Conservation (phyloP, 73 alveolate genomes). For the Uronychia setigera region DNA sequence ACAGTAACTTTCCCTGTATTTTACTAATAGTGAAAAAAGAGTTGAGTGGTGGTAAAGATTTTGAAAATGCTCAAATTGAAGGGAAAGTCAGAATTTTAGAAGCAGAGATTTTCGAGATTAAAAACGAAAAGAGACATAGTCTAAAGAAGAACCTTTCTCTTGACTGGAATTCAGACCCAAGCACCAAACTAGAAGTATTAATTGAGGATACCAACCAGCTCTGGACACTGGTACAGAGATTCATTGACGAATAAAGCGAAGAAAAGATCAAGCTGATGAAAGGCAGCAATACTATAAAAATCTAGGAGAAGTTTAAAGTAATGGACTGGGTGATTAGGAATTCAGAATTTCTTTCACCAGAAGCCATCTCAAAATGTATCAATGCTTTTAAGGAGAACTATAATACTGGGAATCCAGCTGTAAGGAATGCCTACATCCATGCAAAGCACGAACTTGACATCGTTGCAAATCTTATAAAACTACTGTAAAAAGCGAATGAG, state of each 20-base stretch:
- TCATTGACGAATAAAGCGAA: constrained; percentile 45
- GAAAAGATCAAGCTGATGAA: constrained; percentile 27
- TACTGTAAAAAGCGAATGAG: background rate
- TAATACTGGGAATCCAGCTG: constrained; percentile 6
- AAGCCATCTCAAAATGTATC: constrained; percentile 31
- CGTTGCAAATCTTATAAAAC: background rate
- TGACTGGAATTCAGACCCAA: constrained; percentile 45
- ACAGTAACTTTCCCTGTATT: background rate
- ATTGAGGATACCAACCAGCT: constrained; percentile 34
- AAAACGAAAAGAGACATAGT: constrained; percentile 32
- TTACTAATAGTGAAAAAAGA: background rate
- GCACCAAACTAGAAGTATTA: constrained; percentile 35
- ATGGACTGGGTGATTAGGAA: constrained; percentile 40
- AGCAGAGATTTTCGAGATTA: constrained; percentile 29
- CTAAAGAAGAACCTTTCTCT: background rate
- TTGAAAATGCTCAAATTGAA: background rate
- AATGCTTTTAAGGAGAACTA: constrained; percentile 36
- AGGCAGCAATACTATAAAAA: background rate
- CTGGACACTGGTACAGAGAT: constrained; percentile 11
- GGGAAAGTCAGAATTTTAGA: background rate
- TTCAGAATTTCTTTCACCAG: constrained; percentile 24
- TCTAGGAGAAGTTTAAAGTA: constrained; percentile 1
- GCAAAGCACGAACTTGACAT: constrained; percentile 24
- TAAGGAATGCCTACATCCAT: constrained; percentile 14
- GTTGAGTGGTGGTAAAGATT: background rate